A percentile compares a stretch with the other conserved stretches of the same genome.
Evolutionary conservation across 345 rosid species (phyloP).

Genomic region (Limnanthes douglasii): DNA sequence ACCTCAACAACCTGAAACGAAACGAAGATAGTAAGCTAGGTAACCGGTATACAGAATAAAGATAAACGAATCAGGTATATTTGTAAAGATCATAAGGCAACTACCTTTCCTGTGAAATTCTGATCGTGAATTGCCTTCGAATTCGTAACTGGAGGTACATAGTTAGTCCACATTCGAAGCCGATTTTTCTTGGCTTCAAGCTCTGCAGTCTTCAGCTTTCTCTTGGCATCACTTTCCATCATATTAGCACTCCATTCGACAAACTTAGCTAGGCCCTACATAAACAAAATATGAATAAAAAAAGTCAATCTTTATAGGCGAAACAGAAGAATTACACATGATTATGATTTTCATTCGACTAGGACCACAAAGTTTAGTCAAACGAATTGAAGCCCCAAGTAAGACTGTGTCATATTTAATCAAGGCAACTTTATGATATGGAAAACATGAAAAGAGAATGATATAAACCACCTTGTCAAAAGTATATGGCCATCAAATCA

Average conservation of each 20-base stretch:
- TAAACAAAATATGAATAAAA: background rate
- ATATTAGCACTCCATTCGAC: constrained; percentile 97
- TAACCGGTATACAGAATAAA: background rate
- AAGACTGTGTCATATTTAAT: too few species aligned
- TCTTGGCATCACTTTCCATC: constrained; percentile 94
- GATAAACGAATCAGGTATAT: too few species aligned
- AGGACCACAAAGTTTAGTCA: too few species aligned
- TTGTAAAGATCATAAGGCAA: background rate
- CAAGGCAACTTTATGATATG: too few species aligned
- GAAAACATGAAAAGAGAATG: too few species aligned
- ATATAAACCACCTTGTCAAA: too few species aligned
- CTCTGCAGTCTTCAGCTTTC: constrained; percentile 62
- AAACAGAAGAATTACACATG: too few species aligned
- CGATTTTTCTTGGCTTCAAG: constrained; percentile 76
- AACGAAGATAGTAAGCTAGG: background rate
- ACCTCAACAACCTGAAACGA: constrained; percentile 76
- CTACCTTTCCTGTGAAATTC: constrained; percentile 86
- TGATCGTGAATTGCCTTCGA: constrained; percentile 84
- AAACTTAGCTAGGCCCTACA: constrained; percentile 87
- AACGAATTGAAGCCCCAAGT: too few species aligned
- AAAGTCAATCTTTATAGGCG: constrained; percentile 3
- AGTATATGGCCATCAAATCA: background rate
- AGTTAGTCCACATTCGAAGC: constrained; percentile 69
- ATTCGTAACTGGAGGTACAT: constrained; percentile 72
- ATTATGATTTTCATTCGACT: too few species aligned